Conservation (phyloP, 208 protist genomes). For the Trypanosoma vivax region DNA sequence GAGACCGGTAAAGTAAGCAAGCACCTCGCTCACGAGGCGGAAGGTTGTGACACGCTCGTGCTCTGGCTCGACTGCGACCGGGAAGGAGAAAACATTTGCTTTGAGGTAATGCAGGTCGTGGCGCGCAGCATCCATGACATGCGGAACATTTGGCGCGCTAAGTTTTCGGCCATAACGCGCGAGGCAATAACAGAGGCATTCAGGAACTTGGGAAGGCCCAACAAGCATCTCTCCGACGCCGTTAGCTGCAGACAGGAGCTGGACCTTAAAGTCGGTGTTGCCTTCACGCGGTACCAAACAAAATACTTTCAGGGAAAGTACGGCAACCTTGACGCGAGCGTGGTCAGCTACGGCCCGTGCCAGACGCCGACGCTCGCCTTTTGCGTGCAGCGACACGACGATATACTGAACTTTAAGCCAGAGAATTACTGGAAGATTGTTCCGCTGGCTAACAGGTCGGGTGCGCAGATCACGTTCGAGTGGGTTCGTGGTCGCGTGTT, state of each 20-base stretch:
- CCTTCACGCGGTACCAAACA: constrained; percentile 93
- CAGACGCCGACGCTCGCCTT: constrained; percentile 95
- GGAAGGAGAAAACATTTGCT: constrained; percentile 97
- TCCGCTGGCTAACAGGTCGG: constrained; percentile 53
- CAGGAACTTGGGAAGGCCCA: constrained; percentile 74
- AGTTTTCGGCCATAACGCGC: constrained; percentile 89
- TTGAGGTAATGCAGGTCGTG: constrained; percentile 92
- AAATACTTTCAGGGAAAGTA: constrained; percentile 89
- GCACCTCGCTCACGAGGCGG: constrained; percentile 70
- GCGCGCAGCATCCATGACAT: constrained; percentile 38
- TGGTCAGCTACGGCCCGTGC: constrained; percentile 95
- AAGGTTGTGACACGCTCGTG: constrained; percentile 85
- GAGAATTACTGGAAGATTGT: constrained; percentile 87
- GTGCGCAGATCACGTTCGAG: constrained; percentile 67
- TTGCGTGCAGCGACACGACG: constrained; percentile 89
- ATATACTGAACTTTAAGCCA: constrained; percentile 89
- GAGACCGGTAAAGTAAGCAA: constrained; percentile 76
- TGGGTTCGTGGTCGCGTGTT: constrained; percentile 89
- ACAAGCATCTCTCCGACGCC: constrained; percentile 87
- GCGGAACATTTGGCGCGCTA: constrained; percentile 79
- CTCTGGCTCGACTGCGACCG: constrained; percentile 96
- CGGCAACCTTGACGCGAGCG: constrained; percentile 80
- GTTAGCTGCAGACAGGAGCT: constrained; percentile 94
- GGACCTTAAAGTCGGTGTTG: constrained; percentile 94
- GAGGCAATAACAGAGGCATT: constrained; percentile 85